Conservation (phyloP, 2,329 filamentous ascomycete species). For the Aspergillus fumigatiaffinis region DNA sequence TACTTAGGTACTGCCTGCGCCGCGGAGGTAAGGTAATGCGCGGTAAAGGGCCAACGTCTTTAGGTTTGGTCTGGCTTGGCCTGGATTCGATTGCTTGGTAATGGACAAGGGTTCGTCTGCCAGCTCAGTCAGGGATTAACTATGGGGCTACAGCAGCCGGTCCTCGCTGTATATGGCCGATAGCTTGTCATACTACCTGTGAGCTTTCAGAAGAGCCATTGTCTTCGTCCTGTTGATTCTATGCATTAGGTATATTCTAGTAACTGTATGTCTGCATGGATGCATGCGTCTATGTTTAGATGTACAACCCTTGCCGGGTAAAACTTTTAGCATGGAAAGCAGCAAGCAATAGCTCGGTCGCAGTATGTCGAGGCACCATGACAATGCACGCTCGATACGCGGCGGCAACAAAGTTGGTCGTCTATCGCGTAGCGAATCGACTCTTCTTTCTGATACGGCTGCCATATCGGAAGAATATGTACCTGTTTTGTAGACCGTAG, state of each 20-base stretch:
- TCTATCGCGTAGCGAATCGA: constrained; percentile 33
- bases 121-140: no score
- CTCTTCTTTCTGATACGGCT: constrained; percentile 39
- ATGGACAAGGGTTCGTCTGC: not conserved
- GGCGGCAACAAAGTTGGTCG: not conserved
- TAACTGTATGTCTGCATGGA: not conserved
- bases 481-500: constrained; percentile 24
- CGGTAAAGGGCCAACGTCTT: not conserved
- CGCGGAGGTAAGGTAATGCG: not conserved
- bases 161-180: not conserved
- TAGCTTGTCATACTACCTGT: not conserved
- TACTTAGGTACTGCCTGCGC: not conserved
- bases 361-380: constrained; percentile 2
- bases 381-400: not conserved
- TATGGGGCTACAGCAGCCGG: no score
- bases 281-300: not conserved
- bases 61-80: not conserved
- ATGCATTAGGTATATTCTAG: not conserved
- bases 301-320: not conserved
- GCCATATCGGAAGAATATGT: constrained; percentile 43
- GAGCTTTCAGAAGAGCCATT: not conserved
- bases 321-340: not conserved
- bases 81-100: not conserved
- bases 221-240: not conserved
- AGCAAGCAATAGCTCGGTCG: not conserved